Evolutionary conservation across 1,284 basidiomycete genomes (phyloP).

Genomic region (Ceratobasidium sp.): DNA sequence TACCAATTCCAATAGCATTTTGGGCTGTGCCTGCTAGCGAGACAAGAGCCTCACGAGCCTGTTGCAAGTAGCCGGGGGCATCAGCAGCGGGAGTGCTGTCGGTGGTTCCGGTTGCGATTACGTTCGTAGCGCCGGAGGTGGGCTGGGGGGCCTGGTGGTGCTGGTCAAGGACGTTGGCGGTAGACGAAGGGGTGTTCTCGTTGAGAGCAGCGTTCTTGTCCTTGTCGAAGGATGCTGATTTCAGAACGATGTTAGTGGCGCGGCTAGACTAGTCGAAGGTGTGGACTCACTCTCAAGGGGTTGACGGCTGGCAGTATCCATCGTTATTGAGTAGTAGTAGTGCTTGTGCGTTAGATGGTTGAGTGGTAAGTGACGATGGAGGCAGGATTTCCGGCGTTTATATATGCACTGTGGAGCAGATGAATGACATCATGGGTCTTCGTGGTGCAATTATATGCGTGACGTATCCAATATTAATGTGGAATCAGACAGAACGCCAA

Average conservation of each 20-base stretch:
- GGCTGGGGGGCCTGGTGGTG: neutral
- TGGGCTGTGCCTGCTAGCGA: slow-evolving; percentile 15
- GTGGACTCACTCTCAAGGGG: neutral
- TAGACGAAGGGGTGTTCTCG: neutral
- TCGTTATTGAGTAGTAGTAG: neutral
- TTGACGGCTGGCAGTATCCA: slow-evolving; percentile 18
- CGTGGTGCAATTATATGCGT: slow-evolving; percentile 17
- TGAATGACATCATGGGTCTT: slow-evolving; percentile 9
- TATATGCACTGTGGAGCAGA: slow-evolving; percentile 1
- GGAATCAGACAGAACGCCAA: neutral
- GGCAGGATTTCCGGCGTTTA: neutral
- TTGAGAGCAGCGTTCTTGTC: neutral
- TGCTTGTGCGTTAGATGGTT: too few species aligned
- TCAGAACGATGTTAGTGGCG: neutral
- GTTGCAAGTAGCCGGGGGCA: slow-evolving; percentile 26
- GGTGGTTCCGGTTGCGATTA: neutral
- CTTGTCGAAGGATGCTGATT: neutral
- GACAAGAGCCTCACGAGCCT: slow-evolving; percentile 28
- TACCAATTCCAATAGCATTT: slow-evolving; percentile 31
- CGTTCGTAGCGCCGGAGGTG: neutral
- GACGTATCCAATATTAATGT: slow-evolving; percentile 16
- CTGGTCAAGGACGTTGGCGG: neutral
- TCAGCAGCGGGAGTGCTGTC: neutral
- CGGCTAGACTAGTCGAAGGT: neutral
- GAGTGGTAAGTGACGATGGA: neutral